These are phyloP conservation scores for Starmerella vaccinii DNA, from an alignment of 805 yeast species.

Conservation along the genomic window DNA sequence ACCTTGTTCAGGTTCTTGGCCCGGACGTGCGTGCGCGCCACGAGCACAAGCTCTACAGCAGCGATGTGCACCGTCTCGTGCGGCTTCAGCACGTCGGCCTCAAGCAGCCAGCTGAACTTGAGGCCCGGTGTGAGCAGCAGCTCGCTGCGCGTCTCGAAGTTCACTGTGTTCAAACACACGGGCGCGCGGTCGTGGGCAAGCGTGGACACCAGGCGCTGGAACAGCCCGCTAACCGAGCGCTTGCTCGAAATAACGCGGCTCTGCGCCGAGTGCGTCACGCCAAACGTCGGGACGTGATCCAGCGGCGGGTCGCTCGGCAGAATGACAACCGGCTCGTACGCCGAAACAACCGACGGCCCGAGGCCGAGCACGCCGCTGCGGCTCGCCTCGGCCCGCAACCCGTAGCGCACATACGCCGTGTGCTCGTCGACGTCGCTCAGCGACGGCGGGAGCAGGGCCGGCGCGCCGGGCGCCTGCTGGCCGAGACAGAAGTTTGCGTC, in stretches of 20 bases:
- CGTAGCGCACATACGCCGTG: slow-evolving; percentile 15
- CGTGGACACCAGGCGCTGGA: slow-evolving; percentile 15
- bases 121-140: slow-evolving; percentile 21
- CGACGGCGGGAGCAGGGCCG: slow-evolving; percentile 16
- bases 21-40: slow-evolving; percentile 13
- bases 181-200: slow-evolving; percentile 20
- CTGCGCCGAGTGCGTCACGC: slow-evolving; percentile 10
- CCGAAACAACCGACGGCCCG: background rate
- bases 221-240: slow-evolving; percentile 17
- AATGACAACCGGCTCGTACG: slow-evolving; percentile 33
- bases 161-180: slow-evolving; percentile 12
- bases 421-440: slow-evolving; percentile 20
- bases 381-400: slow-evolving; percentile 7
- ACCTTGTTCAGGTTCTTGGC: slow-evolving; percentile 19
- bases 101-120: slow-evolving; percentile 17
- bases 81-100: slow-evolving; percentile 5
- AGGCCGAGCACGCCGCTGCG: slow-evolving; percentile 3
- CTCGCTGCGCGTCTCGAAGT: slow-evolving; percentile 18
- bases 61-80: slow-evolving; percentile 9
- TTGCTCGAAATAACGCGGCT: slow-evolving; percentile 15
- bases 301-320: slow-evolving; percentile 34
- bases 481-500: background rate
- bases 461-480: background rate
- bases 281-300: slow-evolving; percentile 20
- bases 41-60: slow-evolving; percentile 12